Evolutionary conservation across 1,284 basidiomycete species (phyloP).

Genomic region (Naganishia sp.): DNA sequence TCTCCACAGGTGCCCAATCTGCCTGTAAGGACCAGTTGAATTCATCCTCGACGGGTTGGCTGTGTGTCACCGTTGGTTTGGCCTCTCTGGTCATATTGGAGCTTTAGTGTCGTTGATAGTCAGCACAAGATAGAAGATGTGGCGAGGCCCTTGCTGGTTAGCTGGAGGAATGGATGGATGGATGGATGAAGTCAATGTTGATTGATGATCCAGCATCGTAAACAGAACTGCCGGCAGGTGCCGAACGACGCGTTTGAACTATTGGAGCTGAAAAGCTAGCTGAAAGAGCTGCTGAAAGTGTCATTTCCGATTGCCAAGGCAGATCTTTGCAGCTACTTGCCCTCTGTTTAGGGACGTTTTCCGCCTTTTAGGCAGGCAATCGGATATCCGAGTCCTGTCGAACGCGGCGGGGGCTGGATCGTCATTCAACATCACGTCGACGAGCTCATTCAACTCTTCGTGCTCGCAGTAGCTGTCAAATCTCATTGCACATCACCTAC

Average conservation of each 20-base stretch:
- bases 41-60: conserved; percentile 23
- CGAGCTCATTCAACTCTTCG: neutral
- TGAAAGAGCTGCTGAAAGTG: no score
- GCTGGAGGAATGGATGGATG: neutral
- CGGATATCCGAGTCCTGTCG: no score
- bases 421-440: neutral
- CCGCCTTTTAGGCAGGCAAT: no score
- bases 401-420: no score
- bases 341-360: no score
- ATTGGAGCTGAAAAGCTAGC: no score
- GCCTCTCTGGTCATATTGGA: conserved; percentile 17
- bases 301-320: no score
- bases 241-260: no score
- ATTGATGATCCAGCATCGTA: conserved; percentile 6
- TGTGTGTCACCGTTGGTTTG: conserved; percentile 18
- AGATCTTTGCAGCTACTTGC: no score
- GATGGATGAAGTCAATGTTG: neutral
- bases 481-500: neutral
- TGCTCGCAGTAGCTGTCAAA: no score
- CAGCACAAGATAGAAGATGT: neutral
- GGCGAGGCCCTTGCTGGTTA: neutral
- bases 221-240: no score
- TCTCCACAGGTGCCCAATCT: conserved; percentile 25
- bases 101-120: neutral
- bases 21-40: conserved; percentile 21